A percentile compares a stretch with the other conserved stretches of the same genome.
These are phyloP conservation scores for Andrographis paniculata DNA, from an alignment of 305 asterid species.

Conservation along the genomic window DNA sequence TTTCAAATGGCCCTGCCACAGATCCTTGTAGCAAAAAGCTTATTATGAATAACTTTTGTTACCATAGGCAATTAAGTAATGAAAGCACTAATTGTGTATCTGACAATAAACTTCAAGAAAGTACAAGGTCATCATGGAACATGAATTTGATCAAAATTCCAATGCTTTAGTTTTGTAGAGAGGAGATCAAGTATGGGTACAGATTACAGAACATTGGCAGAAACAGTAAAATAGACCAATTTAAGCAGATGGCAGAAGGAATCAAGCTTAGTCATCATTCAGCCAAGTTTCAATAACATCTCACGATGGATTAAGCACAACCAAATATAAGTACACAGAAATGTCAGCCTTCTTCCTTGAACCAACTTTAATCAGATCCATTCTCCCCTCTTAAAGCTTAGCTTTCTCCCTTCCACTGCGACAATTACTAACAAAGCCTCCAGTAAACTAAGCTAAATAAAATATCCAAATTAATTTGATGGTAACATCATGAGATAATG, in stretches of 20 bases:
- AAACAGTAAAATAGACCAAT: no score
- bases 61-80: no score
- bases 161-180: neutral
- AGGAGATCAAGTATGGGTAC: neutral
- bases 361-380: neutral
- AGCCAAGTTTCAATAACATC: no score
- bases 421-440: neutral
- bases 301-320: no score
- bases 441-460: constrained; percentile 1
- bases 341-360: neutral
- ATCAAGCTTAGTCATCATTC: no score
- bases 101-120: no score
- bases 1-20: no score
- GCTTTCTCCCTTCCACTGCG: constrained; percentile 5
- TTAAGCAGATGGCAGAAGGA: neutral
- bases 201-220: neutral
- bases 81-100: no score
- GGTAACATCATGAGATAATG: constrained; percentile 13
- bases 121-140: constrained; percentile 1
- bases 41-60: no score
- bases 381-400: constrained; percentile 1
- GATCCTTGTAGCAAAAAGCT: no score
- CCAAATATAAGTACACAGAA: no score
- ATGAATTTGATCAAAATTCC: constrained; percentile 4
- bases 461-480: no score